Base-by-base conservation (phyloP, 257 asterid genomes). In the Fraxinus pennsylvanica region DNA sequence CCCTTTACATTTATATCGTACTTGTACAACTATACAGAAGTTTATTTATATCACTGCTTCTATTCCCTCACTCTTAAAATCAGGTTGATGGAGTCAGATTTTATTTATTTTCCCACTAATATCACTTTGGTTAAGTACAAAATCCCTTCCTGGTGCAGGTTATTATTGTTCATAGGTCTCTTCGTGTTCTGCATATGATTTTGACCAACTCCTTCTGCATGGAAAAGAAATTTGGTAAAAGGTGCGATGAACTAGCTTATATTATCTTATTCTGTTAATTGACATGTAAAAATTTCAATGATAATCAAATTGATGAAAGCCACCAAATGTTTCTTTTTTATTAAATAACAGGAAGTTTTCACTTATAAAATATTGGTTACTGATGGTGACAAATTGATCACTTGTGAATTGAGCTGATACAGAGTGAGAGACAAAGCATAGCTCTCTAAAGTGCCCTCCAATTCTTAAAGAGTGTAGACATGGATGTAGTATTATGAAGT, bases 151-250 rank as follows among this genome's bases (percentile, higher is more conserved):
- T 79, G 80, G 72, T 85, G 84, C 96, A 95, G 99, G 92, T 82
- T 80, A 87, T 73, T 76, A 82, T 93, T 81, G 85, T 90, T 74
- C 90, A 85, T 72, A 82, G 91, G 80, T 88, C 98, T 81, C 89
- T 93, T 80, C 92, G 85, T 79, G 83, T 95, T 69, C 74, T 95
- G 72, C 96, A 75, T 87, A 85, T 81, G 79, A 79, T 90, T 79
- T 82, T 91, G 82, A 84, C 84, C 72, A 80, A 82, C 80, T 82
- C 88, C 82, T 83, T 81, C 84, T 74, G 69, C 84, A 76, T 86
- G 87, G 91, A 76, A 80, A 85, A 74, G 52, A 83, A 81, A 57
- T 36, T 82, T 71, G 81, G 80, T 66, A 72, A 74, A 81, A 90
- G 99, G 99, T 95, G 76, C 65, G 75, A 74, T 43, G 67, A 36